Evolutionary conservation across 1,284 basidiomycete species (phyloP).

Genomic region (Naganishia sp.): DNA sequence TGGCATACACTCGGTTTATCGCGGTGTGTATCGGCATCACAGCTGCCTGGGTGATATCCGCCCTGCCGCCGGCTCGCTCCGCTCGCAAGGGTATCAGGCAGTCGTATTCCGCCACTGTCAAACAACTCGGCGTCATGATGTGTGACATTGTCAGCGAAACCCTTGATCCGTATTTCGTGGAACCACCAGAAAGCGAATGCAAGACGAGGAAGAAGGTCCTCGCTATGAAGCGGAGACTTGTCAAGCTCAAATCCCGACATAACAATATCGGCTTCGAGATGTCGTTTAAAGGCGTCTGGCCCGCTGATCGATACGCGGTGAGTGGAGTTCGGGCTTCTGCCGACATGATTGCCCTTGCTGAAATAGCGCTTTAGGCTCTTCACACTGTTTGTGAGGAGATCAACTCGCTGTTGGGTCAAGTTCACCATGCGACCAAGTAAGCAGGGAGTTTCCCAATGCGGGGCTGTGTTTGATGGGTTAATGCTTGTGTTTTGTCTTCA

Average conservation of each 20-base stretch:
- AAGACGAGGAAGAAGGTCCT: slow-evolving; percentile 41
- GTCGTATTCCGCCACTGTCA: slow-evolving; percentile 53
- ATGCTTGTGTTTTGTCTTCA: slow-evolving; percentile 26
- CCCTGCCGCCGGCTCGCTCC: slow-evolving; percentile 54
- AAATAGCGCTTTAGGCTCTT: slow-evolving; percentile 38
- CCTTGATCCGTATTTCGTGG: slow-evolving; percentile 43
- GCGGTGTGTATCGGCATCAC: slow-evolving; percentile 44
- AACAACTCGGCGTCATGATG: slow-evolving; percentile 50
- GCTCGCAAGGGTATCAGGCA: slow-evolving; percentile 51
- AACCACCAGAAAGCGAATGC: slow-evolving; percentile 40
- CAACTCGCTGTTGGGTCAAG: slow-evolving; percentile 48
- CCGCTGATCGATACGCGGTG: slow-evolving; percentile 50
- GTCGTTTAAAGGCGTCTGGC: slow-evolving; percentile 50
- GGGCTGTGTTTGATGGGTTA: not conserved
- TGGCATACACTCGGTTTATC: slow-evolving; percentile 54
- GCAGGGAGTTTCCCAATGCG: slow-evolving; percentile 6
- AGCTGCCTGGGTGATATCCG: slow-evolving; percentile 43
- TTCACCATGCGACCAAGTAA: slow-evolving; percentile 51
- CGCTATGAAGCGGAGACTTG: slow-evolving; percentile 32
- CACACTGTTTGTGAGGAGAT: slow-evolving; percentile 47
- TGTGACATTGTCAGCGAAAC: slow-evolving; percentile 54
- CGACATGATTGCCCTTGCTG: not conserved
- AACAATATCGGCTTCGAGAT: slow-evolving; percentile 51
- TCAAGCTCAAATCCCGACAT: slow-evolving; percentile 47
- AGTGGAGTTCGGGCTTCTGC: slow-evolving; percentile 7